Evolutionary conservation across 768 basidiomycete species (phyloP), one percentile per base, ranked within the genome.

Genomic region (Russula griseocarnosa): DNA sequence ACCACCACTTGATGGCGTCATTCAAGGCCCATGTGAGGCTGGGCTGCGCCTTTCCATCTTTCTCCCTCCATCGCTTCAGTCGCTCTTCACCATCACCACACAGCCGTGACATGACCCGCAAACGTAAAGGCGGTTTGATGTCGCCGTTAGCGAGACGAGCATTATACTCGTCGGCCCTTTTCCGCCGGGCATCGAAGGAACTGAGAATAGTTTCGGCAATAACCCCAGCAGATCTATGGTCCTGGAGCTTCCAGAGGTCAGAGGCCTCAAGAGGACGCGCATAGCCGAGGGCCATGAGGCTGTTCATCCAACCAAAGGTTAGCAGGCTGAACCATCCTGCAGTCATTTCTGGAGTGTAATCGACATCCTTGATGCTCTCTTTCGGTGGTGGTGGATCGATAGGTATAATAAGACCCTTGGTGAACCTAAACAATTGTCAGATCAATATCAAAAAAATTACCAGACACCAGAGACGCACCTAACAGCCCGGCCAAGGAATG

Each of bases 201-300:
- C 73, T 73, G 22, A 81, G 77, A 44, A 96, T 88, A 40, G 79
- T 76, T 1, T 82, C 76, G 3, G 89, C 87, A 46, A 93, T 83
- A 18, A 75, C 70, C 1, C 77, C 79, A 0, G 93, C 81, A 1
- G 82, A 78, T 26, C 85, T 82, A 24, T 82, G 73, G 40, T 85
- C 82, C 62, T 85, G 85, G 28, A 94, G 83, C 73, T 84, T 88
- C 79, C 87, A 94, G 4, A 95, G 78, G 74, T 95, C 93, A 0
- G 87, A 75, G 0, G 86, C 85, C 70, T 93, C 88, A 3, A 96
- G 79, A 1, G 93, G 90, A 8, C 93, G 82, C 9, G 84, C 81
- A 70, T 92, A 93, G 9, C 93, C 93, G 13, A 93, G 76, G 10
- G 77, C 73, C 66, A 95, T 79, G 24, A 94, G 74, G 3, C 84